Percentiles rank a stretch among this genome's conserved stretches.
Conservation (phyloP, 2,329 filamentous ascomycete species). For the Colletotrichum simmondsii region DNA sequence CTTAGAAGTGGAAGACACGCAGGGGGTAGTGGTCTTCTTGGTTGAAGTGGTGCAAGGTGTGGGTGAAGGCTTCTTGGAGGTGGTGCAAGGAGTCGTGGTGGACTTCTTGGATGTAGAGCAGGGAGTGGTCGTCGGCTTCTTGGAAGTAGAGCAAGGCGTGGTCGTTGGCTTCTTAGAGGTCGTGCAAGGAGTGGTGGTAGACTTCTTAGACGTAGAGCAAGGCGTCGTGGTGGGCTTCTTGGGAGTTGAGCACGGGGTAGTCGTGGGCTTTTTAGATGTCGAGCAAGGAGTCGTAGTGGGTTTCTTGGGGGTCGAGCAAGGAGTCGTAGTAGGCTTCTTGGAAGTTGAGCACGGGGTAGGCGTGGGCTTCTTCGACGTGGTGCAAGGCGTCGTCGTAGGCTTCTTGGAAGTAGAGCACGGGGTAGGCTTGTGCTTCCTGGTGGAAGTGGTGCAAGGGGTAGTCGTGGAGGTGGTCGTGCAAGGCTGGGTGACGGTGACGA, state of each 20-base stretch:
- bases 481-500: not conserved
- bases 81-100: not conserved
- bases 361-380: not conserved
- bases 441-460: conserved; percentile 1
- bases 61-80: not conserved
- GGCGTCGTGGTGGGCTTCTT: not conserved
- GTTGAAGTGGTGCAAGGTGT: not conserved
- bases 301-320: not conserved
- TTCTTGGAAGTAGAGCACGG: not conserved
- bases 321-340: not conserved
- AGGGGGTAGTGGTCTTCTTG: not conserved
- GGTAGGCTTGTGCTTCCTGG: not conserved
- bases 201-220: not conserved
- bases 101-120: not conserved
- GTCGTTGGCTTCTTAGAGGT: not conserved
- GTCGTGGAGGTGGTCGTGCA: not conserved
- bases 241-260: not conserved
- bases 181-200: not conserved
- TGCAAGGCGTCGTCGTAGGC: not conserved
- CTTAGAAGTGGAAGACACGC: not conserved
- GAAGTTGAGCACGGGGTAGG: not conserved
- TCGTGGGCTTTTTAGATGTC: not conserved
- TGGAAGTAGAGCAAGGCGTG: not conserved
- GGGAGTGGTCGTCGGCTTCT: not conserved
- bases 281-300: not conserved